Base-by-base conservation (phyloP, 176 grass and related monocot species). In the Zizania latifolia region DNA sequence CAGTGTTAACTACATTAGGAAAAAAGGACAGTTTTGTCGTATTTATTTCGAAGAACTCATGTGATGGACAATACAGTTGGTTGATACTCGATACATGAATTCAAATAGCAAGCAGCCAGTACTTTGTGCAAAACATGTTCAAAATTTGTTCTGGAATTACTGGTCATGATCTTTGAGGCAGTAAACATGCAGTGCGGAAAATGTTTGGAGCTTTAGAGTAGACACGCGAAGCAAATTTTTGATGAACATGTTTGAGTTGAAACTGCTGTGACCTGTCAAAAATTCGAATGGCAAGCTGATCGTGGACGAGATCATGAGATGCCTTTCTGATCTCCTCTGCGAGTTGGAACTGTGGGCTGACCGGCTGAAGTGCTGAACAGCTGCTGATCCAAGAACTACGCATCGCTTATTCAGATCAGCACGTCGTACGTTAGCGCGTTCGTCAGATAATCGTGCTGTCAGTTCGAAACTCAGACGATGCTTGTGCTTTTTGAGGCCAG, bases 1-100 rank as follows among this genome's bases (percentile, higher is more conserved):
- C 54, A 30, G 24, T 71, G 71, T 86, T 74, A 23, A 62, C 55
- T 56, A 80, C 76, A 15, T 37, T 80, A 75, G 76, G 69, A 69
- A 31, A 68, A 31, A 70, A 43, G 12, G 56, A 33, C 69, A 84
- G 10, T 88, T 88, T 80, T 88, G 75, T 70, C 36, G 31, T 64
- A n/a, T 70, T 76, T 88, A 56, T 83, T 64, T 55, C 0, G 28
- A 17, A 28, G 34, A 74, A 48, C 50, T 68, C 8, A 34, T 43
- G 70, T 33, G 22, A 69, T 61, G 73, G 68, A 55, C 41, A 83
- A 41, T 45, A 37, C 53, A 32, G 68, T 39, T 45, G 69, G 56
- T 70, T 68, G 29, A 70, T 84, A 75, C 71, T 21, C 23, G 24
- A 81, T 61, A 44, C 60, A 83, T 53, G 59, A 48, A 78, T 82